Percentiles rank a stretch among this genome's conserved stretches.
These are phyloP conservation scores for Corymbia citriodora DNA, from an alignment of 441 rosid species.

Conservation along the genomic window DNA sequence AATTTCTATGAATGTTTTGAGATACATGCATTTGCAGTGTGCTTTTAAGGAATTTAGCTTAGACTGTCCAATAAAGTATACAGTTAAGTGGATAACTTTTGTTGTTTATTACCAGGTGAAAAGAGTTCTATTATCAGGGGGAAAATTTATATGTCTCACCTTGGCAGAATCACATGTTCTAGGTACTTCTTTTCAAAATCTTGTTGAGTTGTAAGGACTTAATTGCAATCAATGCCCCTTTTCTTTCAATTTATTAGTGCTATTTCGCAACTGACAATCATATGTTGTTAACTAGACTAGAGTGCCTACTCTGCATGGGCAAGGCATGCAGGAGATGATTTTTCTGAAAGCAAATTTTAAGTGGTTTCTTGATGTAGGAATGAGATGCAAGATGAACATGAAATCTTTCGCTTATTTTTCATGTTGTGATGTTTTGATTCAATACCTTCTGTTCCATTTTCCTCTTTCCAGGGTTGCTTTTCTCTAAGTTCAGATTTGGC, in stretches of 20 bases:
- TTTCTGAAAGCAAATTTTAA: not conserved
- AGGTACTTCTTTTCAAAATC: conserved; percentile 33
- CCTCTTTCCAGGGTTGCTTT: conserved; percentile 61
- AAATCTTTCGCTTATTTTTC: not conserved
- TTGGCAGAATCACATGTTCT: conserved; percentile 86
- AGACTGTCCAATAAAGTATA: not conserved
- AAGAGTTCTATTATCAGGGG: conserved; percentile 63
- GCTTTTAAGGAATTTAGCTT: not conserved
- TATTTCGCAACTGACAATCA: not conserved
- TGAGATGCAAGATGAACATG: not conserved
- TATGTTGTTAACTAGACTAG: not conserved
- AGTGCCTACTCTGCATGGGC: not conserved
- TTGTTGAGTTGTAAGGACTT: not conserved
- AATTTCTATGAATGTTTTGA: not conserved
- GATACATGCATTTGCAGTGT: not conserved
- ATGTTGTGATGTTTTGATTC: not conserved
- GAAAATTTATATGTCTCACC: conserved; percentile 79
- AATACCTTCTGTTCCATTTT: not conserved
- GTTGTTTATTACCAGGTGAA: conserved; percentile 49
- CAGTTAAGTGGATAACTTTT: not conserved
- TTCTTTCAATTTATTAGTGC: not conserved
- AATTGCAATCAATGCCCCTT: not conserved
- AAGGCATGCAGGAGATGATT: not conserved
- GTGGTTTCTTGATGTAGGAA: not conserved
- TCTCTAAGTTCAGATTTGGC: conserved; percentile 78